Evolutionary conservation across 768 basidiomycete species (phyloP).

Genomic region (Kwoniella europaea): DNA sequence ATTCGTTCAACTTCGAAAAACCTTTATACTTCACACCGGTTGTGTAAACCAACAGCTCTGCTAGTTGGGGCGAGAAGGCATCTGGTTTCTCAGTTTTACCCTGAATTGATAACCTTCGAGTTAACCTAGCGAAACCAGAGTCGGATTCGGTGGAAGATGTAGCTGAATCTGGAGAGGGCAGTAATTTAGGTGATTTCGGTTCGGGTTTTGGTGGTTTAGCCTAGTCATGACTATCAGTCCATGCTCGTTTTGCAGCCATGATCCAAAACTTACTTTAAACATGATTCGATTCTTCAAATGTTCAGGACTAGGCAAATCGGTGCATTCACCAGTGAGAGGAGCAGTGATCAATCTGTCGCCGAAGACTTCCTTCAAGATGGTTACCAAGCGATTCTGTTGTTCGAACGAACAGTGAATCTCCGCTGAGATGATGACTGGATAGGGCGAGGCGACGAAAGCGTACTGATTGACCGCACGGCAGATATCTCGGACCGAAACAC

Average conservation of each 20-base stretch:
- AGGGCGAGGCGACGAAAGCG: conserved; percentile 86
- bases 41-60: conserved; percentile 84
- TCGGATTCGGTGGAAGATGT: conserved; percentile 45
- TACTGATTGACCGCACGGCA: conserved; percentile 85
- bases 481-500: conserved; percentile 77
- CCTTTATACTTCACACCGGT: conserved; percentile 94
- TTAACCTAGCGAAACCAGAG: conserved; percentile 38
- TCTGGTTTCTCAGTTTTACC: conserved; percentile 31
- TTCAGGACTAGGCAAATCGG: conserved; percentile 80
- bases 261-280: conserved; percentile 69
- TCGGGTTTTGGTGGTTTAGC: conserved; percentile 32
- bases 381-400: conserved; percentile 79
- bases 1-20: conserved; percentile 80
- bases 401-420: conserved; percentile 81
- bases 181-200: conserved; percentile 22
- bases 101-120: conserved; percentile 36
- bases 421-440: conserved; percentile 89
- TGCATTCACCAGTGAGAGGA: conserved; percentile 58
- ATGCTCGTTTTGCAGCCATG: neutral
- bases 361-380: conserved; percentile 72
- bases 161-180: conserved; percentile 29
- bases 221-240: conserved; percentile 6
- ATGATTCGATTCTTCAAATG: conserved; percentile 77
- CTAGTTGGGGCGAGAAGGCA: conserved; percentile 68
- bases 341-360: conserved; percentile 64